Evolutionary conservation across 768 basidiomycete genomes (phyloP).

Genomic region (Gymnopilus junonius): DNA sequence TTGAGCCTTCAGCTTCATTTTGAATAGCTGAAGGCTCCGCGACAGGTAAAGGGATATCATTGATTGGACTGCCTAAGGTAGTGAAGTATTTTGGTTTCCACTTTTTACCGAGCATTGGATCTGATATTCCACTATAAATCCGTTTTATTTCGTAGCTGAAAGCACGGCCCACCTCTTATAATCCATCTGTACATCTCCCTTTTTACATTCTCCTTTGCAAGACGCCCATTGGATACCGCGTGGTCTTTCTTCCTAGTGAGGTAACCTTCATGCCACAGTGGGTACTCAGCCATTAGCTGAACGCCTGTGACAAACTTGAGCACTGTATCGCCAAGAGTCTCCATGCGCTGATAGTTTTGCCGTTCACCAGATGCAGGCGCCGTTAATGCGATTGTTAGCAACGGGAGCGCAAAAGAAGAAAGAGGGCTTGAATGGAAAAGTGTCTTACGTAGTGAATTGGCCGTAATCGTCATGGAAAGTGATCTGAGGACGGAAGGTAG

Average conservation of each 20-base stretch:
- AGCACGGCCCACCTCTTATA: slow-evolving; percentile 50
- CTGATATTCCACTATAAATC: slow-evolving; percentile 24
- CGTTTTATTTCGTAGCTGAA: neutral
- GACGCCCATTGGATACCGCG: slow-evolving; percentile 66
- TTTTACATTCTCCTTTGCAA: slow-evolving; percentile 67
- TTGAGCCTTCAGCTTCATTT: slow-evolving; percentile 8
- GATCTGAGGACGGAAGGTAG: slow-evolving; percentile 72
- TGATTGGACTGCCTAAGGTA: neutral
- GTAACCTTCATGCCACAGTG: slow-evolving; percentile 84
- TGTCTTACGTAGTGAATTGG: slow-evolving; percentile 48
- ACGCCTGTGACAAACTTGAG: slow-evolving; percentile 66
- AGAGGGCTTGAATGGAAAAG: slow-evolving; percentile 47
- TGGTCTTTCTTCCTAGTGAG: slow-evolving; percentile 74
- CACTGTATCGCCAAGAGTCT: slow-evolving; percentile 77
- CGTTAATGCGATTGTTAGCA: slow-evolving; percentile 60
- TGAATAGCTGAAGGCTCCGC: neutral
- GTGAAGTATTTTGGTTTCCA: slow-evolving; percentile 52
- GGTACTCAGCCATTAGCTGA: slow-evolving; percentile 66
- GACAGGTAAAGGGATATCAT: neutral
- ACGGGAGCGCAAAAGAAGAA: slow-evolving; percentile 45
- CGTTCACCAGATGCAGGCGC: slow-evolving; percentile 65
- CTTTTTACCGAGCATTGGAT: slow-evolving; percentile 51
- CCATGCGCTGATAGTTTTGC: slow-evolving; percentile 72
- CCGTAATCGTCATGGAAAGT: slow-evolving; percentile 55
- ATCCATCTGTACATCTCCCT: slow-evolving; percentile 67